These are phyloP conservation scores for Pleurotus ostreatus DNA, from an alignment of 768 basidiomycete species.

Conservation along the genomic window DNA sequence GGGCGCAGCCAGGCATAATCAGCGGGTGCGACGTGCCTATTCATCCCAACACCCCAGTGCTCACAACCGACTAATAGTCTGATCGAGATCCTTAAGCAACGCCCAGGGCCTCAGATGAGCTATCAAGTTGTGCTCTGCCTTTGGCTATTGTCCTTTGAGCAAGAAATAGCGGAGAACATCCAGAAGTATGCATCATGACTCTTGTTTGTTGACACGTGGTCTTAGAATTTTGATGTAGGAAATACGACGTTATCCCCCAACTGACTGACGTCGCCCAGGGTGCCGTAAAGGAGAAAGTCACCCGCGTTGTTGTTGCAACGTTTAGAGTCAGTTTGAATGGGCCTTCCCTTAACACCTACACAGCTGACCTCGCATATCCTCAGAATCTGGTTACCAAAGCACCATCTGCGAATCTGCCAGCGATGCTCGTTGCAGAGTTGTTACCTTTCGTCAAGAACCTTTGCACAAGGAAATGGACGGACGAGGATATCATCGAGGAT, in stretches of 20 bases:
- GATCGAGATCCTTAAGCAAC: constrained; percentile 77
- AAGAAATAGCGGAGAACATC: constrained; percentile 77
- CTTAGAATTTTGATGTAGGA: constrained; percentile 38
- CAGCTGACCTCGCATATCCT: too few relatives aligned
- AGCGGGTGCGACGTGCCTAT: constrained; percentile 45
- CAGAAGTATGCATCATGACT: constrained; percentile 59
- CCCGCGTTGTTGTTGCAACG: constrained; percentile 88
- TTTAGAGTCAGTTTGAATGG: constrained; percentile 55
- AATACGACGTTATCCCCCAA: constrained; percentile 84
- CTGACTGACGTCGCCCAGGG: constrained; percentile 80
- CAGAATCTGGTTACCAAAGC: constrained; percentile 91
- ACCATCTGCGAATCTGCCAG: constrained; percentile 81
- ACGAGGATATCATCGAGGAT: constrained; percentile 94
- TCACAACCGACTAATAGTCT: constrained; percentile 43
- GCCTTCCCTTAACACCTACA: too few relatives aligned
- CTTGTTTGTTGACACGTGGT: background rate
- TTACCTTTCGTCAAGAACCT: constrained; percentile 87
- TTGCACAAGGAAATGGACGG: constrained; percentile 82
- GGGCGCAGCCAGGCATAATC: constrained; percentile 68
- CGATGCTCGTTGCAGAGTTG: constrained; percentile 87
- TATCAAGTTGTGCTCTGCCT: constrained; percentile 92
- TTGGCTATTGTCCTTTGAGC: constrained; percentile 93
- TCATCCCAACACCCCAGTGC: background rate
- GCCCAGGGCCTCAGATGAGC: constrained; percentile 87
- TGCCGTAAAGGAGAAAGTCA: constrained; percentile 96